Evolutionary conservation across 306 rosid species (phyloP), one percentile per base, ranked within the genome.

Genomic region (Inga oerstediana): DNA sequence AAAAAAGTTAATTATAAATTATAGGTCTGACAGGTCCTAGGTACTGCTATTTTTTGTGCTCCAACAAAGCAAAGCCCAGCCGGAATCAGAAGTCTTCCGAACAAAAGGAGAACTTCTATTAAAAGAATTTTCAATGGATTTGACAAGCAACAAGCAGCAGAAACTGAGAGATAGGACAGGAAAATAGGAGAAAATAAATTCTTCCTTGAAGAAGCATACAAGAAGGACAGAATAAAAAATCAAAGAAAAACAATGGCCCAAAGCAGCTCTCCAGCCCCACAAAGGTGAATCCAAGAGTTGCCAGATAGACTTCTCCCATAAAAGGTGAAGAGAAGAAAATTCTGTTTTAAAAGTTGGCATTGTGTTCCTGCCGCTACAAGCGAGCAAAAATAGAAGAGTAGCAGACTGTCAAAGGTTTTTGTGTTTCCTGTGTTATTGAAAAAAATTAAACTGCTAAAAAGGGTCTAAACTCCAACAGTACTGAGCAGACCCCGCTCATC

Each of bases 1-100:
- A 62, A 67, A 52, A 30, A 70, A 27, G 54, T 44, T 59, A 79
- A 34, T 24, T 58, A 32, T 37, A 73, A 43, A 69, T 12, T 9
- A 44, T 34, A 56, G 39, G 56, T 13, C 72, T 68, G 32, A 79
- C 46, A 54, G 3, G 27, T 46, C 45, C 41, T 15, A 30, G 72
- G 34, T 17, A 41, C 62, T 34, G 20, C 34, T 13, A 78, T 65
- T 32, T 35, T 34, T 6, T 19, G 67, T 11, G 19, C 35, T 32
- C 77, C 80, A 44, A 49, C 19, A 15, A 48, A 49, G 77, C 22
- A 74, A 76, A 34, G 62, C 70, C 61, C 74, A 24, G 72, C 74
- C 22, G 37, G 24, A 61, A 39, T 58, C n/a, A 70, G 0, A 75
- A 71, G 72, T 59, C 52, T 70, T 81, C 56, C 8, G 32, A 52